These are phyloP conservation scores for Thalassiosira hispida DNA, from an alignment of 352 stramenopile species.

Conservation along the genomic window DNA sequence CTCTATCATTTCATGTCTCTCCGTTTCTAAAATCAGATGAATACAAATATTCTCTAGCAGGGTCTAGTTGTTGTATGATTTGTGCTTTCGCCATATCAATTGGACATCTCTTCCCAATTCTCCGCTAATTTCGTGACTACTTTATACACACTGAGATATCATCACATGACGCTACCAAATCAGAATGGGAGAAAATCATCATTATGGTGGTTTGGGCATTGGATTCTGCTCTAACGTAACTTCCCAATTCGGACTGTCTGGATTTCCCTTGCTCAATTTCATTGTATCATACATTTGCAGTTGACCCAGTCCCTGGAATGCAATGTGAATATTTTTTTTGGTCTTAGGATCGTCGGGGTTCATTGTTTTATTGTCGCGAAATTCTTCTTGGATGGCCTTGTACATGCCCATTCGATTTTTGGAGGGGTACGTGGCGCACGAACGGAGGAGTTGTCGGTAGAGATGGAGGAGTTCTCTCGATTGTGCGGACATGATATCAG, in stretches of 20 bases:
- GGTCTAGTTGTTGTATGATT: no score
- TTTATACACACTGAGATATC: background rate
- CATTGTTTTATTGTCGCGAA: constrained; percentile 61
- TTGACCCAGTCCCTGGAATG: constrained; percentile 79
- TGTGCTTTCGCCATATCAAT: no score
- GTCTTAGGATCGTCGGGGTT: constrained; percentile 58
- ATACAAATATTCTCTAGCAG: no score
- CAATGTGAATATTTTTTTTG: constrained; percentile 69
- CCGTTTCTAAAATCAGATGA: no score
- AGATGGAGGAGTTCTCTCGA: constrained; percentile 65
- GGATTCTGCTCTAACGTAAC: constrained; percentile 82
- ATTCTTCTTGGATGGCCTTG: constrained; percentile 78
- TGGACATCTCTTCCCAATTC: no score
- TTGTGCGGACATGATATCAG: constrained; percentile 27
- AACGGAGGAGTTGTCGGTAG: constrained; percentile 66
- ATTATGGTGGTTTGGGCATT: constrained; percentile 68
- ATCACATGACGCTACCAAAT: background rate
- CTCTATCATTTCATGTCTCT: no score
- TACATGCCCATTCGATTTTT: constrained; percentile 77
- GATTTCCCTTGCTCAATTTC: constrained; percentile 51
- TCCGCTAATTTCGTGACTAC: background rate
- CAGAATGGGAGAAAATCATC: background rate
- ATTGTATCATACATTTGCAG: constrained; percentile 75
- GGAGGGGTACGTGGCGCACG: constrained; percentile 69
- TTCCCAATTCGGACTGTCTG: constrained; percentile 68